A percentile compares a stretch with the other conserved stretches of the same genome.
Conservation (phyloP, 352 stramenopile genomes). For the Elongisporangium anandrum region DNA sequence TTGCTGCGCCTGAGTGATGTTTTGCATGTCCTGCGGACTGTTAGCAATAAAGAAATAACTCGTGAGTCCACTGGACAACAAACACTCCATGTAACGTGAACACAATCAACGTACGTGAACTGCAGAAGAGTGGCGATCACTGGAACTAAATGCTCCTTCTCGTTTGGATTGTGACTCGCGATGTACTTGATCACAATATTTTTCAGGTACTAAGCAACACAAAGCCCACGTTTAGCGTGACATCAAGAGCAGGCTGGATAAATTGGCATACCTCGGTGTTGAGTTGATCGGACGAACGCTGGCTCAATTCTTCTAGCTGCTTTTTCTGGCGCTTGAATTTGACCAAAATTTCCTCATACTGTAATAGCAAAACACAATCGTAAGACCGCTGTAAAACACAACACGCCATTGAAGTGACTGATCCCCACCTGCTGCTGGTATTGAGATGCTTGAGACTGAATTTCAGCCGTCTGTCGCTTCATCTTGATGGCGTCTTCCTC, state of each 20-base stretch:
- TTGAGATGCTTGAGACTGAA: not conserved
- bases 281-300: constrained; percentile 31
- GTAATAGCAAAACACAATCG: constrained; percentile 5
- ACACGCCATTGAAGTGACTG: no score
- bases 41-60: not conserved
- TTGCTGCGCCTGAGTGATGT: constrained; percentile 39
- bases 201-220: constrained; percentile 63
- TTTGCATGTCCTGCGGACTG: constrained; percentile 60
- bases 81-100: not conserved
- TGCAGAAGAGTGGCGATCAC: constrained; percentile 71
- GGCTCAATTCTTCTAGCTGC: constrained; percentile 39
- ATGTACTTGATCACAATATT: constrained; percentile 88
- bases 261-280: constrained; percentile 76
- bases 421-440: constrained; percentile 44
- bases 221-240: not conserved
- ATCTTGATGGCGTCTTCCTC: constrained; percentile 38
- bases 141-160: constrained; percentile 76
- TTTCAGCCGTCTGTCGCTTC: constrained; percentile 35
- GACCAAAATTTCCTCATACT: constrained; percentile 64
- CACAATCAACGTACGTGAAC: constrained; percentile 31
- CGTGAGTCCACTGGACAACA: not conserved
- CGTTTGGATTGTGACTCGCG: constrained; percentile 57
- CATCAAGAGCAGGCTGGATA: not conserved
- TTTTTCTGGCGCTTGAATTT: constrained; percentile 56
- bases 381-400: constrained; percentile 1